Percentiles rank a stretch among this genome's conserved stretches.
Conservation (phyloP, 2,329 filamentous ascomycete species). For the Dactylonectria macrodidyma region DNA sequence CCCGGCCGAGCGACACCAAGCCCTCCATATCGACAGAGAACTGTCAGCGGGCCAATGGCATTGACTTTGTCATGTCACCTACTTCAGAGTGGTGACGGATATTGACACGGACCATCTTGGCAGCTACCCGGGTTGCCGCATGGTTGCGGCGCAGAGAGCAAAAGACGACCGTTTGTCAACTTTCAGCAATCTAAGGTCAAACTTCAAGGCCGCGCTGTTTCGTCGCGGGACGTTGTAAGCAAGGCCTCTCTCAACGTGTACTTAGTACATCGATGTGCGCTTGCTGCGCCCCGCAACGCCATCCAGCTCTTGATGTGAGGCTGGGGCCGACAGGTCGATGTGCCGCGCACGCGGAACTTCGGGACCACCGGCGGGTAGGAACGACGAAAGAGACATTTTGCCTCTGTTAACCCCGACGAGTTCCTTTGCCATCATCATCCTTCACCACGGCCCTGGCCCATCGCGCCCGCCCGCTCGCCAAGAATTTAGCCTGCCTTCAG, state of each 20-base stretch:
- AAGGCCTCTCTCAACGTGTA: conserved; percentile 14
- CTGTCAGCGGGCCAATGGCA: conserved; percentile 40
- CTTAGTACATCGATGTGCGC: not conserved
- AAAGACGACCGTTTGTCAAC: conserved; percentile 21
- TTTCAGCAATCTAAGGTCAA: conserved; percentile 10
- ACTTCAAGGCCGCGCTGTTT: conserved; percentile 16
- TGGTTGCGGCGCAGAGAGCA: conserved; percentile 16
- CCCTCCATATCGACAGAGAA: conserved; percentile 30
- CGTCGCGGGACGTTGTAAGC: conserved; percentile 20
- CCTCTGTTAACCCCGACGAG: conserved; percentile 13
- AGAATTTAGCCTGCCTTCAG: conserved; percentile 27
- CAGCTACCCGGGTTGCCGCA: conserved; percentile 35
- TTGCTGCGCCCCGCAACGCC: conserved; percentile 14
- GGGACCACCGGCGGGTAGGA: conserved; percentile 25
- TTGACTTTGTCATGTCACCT: conserved; percentile 36
- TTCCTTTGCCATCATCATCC: conserved; percentile 8
- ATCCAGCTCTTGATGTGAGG: conserved; percentile 11
- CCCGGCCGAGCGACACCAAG: conserved; percentile 32
- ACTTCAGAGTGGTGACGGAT: conserved; percentile 36
- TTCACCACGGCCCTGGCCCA: conserved; percentile 16
- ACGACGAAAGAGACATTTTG: conserved; percentile 21
- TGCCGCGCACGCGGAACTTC: conserved; percentile 12
- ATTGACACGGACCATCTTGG: conserved; percentile 40
- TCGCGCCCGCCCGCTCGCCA: conserved; percentile 13
- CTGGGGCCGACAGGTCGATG: conserved; percentile 14